Base-by-base conservation (phyloP, 768 basidiomycete species). In the Boletus edulis region DNA sequence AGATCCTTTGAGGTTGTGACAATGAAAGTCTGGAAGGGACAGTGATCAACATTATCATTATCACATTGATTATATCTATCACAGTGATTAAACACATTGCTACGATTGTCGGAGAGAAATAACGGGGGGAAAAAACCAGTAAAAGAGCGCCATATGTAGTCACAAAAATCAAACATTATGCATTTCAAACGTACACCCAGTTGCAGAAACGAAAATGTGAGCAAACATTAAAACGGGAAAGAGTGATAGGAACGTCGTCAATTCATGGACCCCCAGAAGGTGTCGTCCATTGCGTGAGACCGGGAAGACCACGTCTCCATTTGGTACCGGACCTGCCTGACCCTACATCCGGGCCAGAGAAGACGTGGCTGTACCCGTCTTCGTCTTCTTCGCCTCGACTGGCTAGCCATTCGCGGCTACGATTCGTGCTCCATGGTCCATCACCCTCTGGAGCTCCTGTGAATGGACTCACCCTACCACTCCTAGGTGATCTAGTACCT, bases 301-400 rank as follows among this genome's bases (percentile, higher is more conserved):
- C 64, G 32, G 75, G 75, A 24, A 76, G 58, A 15, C 65, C 71
- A 37, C 61, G 63, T 49, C 68, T 67, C 59, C 67, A 65, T 59
- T 67, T 75, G 22, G 60, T 56, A 24, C 59, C 49, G 29, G 57
- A 57, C 39, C 60, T 52, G n/a, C 63, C 53, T 13, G 54, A 46
- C 14, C 55, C 58, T 6, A 40, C 31, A 5, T 61, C 57, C 22
- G 66, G 58, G 11, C 62, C 57, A 12, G 70, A 64, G 15, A 67
- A 58, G n/a, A 57, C 56, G n/a, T 48, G 58, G 9, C 56, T 61
- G 27, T 66, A 61, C 37, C 62, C 66, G 14, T 73, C 67, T 5
- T 65, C 70, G 42, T 64, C 64, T 34, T 65, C 67, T 50, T 62
- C 65, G 15, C 65, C 69, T 39, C 63, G 68, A 4, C 59, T 65